phyloP scores from a whole-genome alignment of 768 basidiomycete species.

The Suillus brevipes region DNA sequence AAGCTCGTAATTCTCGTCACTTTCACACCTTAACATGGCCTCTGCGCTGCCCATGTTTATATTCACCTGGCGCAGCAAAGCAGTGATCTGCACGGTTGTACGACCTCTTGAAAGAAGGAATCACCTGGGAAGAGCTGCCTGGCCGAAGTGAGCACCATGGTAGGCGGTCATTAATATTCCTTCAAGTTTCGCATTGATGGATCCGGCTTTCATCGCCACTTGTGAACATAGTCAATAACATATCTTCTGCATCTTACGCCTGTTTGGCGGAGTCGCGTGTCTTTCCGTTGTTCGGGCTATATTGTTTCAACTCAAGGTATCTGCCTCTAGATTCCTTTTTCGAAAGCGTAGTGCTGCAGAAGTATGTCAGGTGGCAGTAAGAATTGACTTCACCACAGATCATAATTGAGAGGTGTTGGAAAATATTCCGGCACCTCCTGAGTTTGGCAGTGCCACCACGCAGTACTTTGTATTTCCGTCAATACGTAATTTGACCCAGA shows the following conservation, averaged over 20 bases:
- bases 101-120: neutral
- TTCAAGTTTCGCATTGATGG: neutral
- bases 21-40: neutral
- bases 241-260: neutral
- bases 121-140: neutral
- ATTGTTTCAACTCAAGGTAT: neutral
- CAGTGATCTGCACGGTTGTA: neutral
- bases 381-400: neutral
- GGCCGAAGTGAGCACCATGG: neutral
- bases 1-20: no score
- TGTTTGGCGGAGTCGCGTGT: neutral
- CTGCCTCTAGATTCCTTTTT: neutral
- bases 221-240: neutral
- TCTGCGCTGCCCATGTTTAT: neutral
- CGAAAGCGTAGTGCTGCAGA: neutral
- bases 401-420: neutral
- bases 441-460: neutral
- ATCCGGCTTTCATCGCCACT: neutral
- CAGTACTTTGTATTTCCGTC: no score
- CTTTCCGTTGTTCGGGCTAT: neutral
- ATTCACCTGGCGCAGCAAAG: neutral
- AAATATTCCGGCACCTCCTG: neutral
- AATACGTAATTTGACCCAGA: no score
- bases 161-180: neutral
- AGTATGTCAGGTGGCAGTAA: neutral